These are phyloP conservation scores for Mycena olivaceomarginata DNA, from an alignment of 768 basidiomycete species.

Conservation along the genomic window DNA sequence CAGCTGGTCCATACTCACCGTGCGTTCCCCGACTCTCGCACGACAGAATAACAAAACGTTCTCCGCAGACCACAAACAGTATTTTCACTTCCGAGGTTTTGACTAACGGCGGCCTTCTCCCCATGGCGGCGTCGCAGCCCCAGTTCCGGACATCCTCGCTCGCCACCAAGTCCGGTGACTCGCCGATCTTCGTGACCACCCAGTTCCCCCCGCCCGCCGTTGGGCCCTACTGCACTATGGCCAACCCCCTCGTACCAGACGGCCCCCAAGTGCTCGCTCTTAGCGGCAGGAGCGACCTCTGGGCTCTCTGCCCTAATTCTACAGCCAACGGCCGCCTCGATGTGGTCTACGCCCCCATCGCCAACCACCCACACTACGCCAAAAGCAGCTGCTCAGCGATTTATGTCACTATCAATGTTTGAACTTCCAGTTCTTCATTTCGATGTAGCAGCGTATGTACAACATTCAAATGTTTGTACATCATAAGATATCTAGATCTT, in stretches of 20 bases:
- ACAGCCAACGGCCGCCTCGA: slow-evolving; percentile 41
- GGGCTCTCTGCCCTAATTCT: slow-evolving; percentile 46
- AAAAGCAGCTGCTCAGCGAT: slow-evolving; percentile 36
- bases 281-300: slow-evolving; percentile 39
- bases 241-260: slow-evolving; percentile 28
- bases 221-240: slow-evolving; percentile 35
- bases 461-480: not conserved
- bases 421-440: slow-evolving; percentile 27
- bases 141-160: slow-evolving; percentile 39
- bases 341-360: slow-evolving; percentile 4
- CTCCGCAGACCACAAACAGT: slow-evolving; percentile 22
- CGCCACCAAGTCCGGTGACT: slow-evolving; percentile 35
- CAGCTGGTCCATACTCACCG: slow-evolving; percentile 37
- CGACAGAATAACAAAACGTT: not conserved
- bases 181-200: slow-evolving; percentile 40
- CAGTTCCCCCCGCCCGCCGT: slow-evolving; percentile 39
- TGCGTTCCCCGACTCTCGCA: slow-evolving; percentile 1
- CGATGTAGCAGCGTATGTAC: not conserved
- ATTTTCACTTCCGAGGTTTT: slow-evolving; percentile 36
- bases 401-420: slow-evolving; percentile 33
- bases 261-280: slow-evolving; percentile 42
- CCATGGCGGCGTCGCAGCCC: slow-evolving; percentile 31
- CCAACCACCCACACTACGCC: slow-evolving; percentile 44
- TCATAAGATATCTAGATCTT: slow-evolving; percentile 25
- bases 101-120: slow-evolving; percentile 36